Evolutionary conservation across 345 rosid species (phyloP).

Genomic region (Pistacia integerrima): DNA sequence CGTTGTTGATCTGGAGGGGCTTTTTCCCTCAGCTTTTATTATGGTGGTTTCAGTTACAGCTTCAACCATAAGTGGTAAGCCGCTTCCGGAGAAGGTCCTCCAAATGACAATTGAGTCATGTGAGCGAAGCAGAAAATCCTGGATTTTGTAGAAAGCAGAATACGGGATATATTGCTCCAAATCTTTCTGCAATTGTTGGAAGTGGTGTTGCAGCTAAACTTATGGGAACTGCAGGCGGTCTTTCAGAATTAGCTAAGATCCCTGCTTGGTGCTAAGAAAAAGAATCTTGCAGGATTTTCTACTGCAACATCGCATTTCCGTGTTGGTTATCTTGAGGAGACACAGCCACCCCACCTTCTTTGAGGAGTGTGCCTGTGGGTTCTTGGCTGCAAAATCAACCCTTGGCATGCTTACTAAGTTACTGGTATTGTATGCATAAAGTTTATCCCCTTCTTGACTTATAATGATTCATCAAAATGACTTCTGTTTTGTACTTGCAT

Average conservation of each 20-base stretch:
- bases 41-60: slow-evolving; percentile 98
- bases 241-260: slow-evolving; percentile 84
- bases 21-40: slow-evolving; percentile 83
- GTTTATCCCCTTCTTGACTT: too few relatives aligned
- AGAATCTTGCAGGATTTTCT: slow-evolving; percentile 93
- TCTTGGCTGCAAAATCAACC: slow-evolving; percentile 84
- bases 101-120: slow-evolving; percentile 82
- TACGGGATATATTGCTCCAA: slow-evolving; percentile 93
- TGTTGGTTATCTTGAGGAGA: slow-evolving; percentile 87
- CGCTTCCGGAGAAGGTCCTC: slow-evolving; percentile 80
- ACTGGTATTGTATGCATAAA: too few relatives aligned
- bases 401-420: neutral
- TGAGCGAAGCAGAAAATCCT: slow-evolving; percentile 89
- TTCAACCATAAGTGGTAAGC: slow-evolving; percentile 91
- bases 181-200: slow-evolving; percentile 88
- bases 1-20: slow-evolving; percentile 86
- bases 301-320: slow-evolving; percentile 79
- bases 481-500: too few relatives aligned
- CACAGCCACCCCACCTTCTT: slow-evolving; percentile 84
- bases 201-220: slow-evolving; percentile 98
- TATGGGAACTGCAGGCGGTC: slow-evolving; percentile 98
- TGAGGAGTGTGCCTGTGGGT: slow-evolving; percentile 77
- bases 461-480: too few relatives aligned
- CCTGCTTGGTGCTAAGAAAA: slow-evolving; percentile 97
- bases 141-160: slow-evolving; percentile 94